phyloP scores from a whole-genome alignment of 768 basidiomycete species.

The Russula emetica region DNA sequence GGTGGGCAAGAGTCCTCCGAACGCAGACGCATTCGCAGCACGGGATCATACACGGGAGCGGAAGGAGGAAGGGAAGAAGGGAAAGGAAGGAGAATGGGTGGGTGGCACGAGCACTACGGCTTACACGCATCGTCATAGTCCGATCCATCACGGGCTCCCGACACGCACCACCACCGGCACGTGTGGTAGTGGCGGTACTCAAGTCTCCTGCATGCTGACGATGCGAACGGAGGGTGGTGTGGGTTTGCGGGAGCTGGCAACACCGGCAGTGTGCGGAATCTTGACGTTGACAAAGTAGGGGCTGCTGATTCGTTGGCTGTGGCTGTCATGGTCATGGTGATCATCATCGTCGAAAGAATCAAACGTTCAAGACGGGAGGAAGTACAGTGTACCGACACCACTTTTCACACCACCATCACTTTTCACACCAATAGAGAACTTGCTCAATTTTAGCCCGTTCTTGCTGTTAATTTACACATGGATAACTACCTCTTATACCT shows the following conservation, averaged over 20 bases:
- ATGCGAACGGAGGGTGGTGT: constrained; percentile 80
- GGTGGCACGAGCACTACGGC: constrained; percentile 32
- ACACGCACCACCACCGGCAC: constrained; percentile 23
- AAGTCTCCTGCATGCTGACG: constrained; percentile 61
- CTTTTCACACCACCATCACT: no score
- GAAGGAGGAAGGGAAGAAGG: constrained; percentile 22
- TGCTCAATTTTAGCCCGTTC: no score
- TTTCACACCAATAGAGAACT: no score
- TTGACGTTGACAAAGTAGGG: no score
- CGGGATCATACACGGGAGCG: constrained; percentile 50
- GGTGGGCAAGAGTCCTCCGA: constrained; percentile 40
- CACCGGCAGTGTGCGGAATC: constrained; percentile 35
- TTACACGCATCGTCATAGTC: constrained; percentile 40
- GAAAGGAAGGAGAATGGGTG: neutral
- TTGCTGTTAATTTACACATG: no score
- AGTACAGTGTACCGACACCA: no score
- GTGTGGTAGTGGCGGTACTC: neutral
- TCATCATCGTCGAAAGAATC: no score
- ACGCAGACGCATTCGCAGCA: constrained; percentile 41
- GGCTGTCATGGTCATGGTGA: no score
- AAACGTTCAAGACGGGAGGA: no score
- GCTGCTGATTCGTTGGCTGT: no score
- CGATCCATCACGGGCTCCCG: constrained; percentile 30
- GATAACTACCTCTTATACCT: no score
- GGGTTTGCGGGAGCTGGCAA: constrained; percentile 29